Conservation (phyloP, 164 flowering plant species). For the Tinospora cordifolia region DNA sequence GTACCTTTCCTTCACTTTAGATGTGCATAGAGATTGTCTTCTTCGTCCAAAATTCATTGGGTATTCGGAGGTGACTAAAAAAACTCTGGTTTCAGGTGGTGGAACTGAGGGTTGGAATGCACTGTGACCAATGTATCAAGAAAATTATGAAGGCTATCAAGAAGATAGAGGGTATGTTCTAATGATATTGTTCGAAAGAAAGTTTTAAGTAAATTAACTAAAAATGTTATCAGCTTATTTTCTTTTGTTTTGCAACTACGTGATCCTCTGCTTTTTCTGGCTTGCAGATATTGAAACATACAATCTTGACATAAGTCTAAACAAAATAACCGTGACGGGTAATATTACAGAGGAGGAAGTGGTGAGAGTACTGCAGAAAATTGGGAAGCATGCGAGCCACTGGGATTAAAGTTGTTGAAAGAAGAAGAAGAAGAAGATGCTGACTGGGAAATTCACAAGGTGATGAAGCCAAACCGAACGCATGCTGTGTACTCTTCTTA, state of each 20-base stretch:
- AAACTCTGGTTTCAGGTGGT: constrained; percentile 39
- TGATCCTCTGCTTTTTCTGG: background rate
- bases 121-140: constrained; percentile 87
- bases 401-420: constrained; percentile 27
- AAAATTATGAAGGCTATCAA: constrained; percentile 83
- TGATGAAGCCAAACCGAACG: background rate
- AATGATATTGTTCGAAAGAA: background rate
- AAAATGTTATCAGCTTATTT: background rate
- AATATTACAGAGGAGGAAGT: constrained; percentile 69
- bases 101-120: constrained; percentile 81
- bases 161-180: constrained; percentile 62
- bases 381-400: constrained; percentile 53
- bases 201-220: background rate
- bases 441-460: background rate
- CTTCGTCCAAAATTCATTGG: background rate
- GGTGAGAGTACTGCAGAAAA: constrained; percentile 62
- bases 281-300: constrained; percentile 71
- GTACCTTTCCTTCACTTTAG: background rate
- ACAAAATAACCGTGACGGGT: constrained; percentile 82
- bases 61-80: background rate
- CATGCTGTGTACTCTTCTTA: background rate
- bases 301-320: constrained; percentile 49
- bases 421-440: background rate
- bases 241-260: background rate
- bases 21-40: background rate